Percentiles rank a stretch among this genome's conserved stretches.
Conservation (phyloP, 768 basidiomycete species). For the Suillus tomentosus region DNA sequence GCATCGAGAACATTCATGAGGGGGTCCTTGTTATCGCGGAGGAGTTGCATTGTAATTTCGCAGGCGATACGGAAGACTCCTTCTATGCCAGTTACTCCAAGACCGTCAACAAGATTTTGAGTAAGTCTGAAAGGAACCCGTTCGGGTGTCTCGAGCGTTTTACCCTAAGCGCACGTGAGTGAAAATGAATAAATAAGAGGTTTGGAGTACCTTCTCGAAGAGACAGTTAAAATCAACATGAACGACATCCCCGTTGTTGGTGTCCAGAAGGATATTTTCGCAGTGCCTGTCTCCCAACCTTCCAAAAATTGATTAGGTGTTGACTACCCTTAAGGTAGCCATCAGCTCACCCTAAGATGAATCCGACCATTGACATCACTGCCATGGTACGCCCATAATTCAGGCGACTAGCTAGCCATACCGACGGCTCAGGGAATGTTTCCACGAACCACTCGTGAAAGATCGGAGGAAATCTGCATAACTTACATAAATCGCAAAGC, state of each 20-base stretch:
- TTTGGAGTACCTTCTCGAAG: conserved; percentile 79
- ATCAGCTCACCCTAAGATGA: conserved; percentile 79
- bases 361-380: conserved; percentile 99
- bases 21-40: conserved; percentile 89
- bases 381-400: conserved; percentile 88
- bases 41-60: conserved; percentile 84
- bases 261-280: conserved; percentile 94
- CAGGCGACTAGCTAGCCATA: conserved; percentile 90
- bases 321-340: too few relatives aligned
- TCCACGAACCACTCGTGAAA: conserved; percentile 98
- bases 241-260: conserved; percentile 83
- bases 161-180: conserved; percentile 50
- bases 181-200: background rate
- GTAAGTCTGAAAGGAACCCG: conserved; percentile 94
- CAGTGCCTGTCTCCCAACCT: conserved; percentile 98
- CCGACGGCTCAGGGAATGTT: conserved; percentile 94
- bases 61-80: conserved; percentile 91
- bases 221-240: conserved; percentile 99
- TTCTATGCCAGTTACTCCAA: conserved; percentile 93
- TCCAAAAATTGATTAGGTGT: background rate
- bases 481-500: background rate
- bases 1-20: conserved; percentile 96
- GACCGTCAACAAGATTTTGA: conserved; percentile 87
- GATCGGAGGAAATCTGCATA: conserved; percentile 70
- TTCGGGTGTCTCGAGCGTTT: conserved; percentile 84